Conservation (phyloP, 208 protist species). For the Acanthamoeba triangularis region DNA sequence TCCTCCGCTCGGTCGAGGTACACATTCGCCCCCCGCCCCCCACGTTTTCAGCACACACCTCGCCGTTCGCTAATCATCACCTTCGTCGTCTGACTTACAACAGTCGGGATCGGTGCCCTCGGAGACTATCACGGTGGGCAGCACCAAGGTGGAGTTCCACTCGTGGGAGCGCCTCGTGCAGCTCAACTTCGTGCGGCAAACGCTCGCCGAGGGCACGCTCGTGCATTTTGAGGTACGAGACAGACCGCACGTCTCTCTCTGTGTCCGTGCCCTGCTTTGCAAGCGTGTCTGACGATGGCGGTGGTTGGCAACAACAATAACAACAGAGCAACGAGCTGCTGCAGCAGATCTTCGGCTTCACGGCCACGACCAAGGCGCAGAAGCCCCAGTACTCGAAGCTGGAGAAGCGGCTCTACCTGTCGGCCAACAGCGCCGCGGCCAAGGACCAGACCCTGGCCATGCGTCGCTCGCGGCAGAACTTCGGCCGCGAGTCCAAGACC, state of each 20-base stretch:
- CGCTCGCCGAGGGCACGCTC: constrained; percentile 55
- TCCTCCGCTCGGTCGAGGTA: constrained; percentile 52
- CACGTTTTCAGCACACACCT: neutral
- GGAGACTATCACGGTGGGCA: constrained; percentile 52
- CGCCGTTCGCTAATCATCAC: neutral
- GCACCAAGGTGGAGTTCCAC: constrained; percentile 55
- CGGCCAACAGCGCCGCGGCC: constrained; percentile 57
- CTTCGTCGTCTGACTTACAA: neutral
- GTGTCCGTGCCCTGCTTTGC: neutral
- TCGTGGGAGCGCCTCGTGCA: constrained; percentile 53
- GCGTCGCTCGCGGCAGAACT: constrained; percentile 62
- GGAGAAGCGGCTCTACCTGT: constrained; percentile 56
- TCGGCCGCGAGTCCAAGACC: constrained; percentile 55
- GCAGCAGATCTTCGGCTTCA: constrained; percentile 48
- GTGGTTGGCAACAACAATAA: no score
- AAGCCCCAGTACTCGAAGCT: constrained; percentile 64
- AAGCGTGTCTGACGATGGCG: neutral
- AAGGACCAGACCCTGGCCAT: constrained; percentile 66
- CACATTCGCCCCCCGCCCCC: neutral
- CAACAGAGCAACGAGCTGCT: constrained; percentile 45
- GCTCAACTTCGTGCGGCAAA: constrained; percentile 60
- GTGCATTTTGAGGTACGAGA: constrained; percentile 53
- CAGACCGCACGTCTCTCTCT: neutral
- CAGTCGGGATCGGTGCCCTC: constrained; percentile 62
- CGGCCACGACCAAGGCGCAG: neutral